Base-by-base conservation (phyloP, 176 grass and related monocot species). In the Bothriochloa decipiens region DNA sequence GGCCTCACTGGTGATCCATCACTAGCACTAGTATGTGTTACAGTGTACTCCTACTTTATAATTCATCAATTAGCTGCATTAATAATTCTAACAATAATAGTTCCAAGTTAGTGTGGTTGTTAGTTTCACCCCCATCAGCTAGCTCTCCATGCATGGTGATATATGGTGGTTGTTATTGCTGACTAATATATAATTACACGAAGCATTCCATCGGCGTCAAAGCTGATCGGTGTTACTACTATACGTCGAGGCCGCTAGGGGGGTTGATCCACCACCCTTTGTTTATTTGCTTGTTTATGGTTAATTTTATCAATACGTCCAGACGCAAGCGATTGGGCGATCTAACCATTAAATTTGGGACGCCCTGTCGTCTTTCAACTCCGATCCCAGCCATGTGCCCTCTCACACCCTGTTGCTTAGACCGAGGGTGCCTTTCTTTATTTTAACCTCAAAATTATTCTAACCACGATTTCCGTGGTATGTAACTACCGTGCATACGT, bases 181-280 rank as follows among this genome's bases (percentile, higher is more conserved):
- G 2, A 5, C 20, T 57, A 57, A 42, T 42, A 9, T 2, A 57
- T 57, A 22, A 57, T 57, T 57, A 57, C 52, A 77, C 50, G 22
- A 87, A 70, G 40, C 63, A 50, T 83, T 65, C 65, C 32, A 83
- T 83, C 80, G n/a, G 33, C 8, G 80, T 88, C 74, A 83, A 83
- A 61, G 18, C 7, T 68, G 37, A 61, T 80, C 20, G 41, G 35
- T 77, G 3, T 46, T 78, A 60, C 10, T 12, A 61, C 53, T 58
- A 22, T 3, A 3, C 28, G 23, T 14, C 11, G 8, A 33, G 73
- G 73, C 1, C 27, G 66, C 17, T 67, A 26, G 15, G 27, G 27
- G 79, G 86, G 29, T 87, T 77, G 72, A 83, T 83, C 85, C 61
- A 32, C 52, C 39, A 5, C 20, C 8, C n/a, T 67, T 46, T 87